A percentile compares a stretch with the other conserved stretches of the same genome.
phyloP scores from a whole-genome alignment of 768 basidiomycete species.

The Boletus coccyginus region DNA sequence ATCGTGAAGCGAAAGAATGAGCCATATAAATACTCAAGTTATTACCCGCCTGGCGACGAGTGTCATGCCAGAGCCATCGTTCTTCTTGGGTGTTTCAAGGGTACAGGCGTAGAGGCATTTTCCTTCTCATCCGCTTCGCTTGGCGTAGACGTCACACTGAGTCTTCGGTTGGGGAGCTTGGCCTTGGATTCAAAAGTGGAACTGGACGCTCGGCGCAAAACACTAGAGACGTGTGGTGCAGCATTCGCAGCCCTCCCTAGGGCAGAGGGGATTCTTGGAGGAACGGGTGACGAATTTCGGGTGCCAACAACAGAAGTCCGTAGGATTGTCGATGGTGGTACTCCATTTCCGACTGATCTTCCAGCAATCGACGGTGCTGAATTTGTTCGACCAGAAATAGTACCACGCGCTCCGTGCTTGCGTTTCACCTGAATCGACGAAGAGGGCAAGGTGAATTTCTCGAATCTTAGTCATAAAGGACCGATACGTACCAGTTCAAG shows the following conservation, averaged over 20 bases:
- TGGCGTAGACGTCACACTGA: slow-evolving; percentile 36
- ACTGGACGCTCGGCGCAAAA: slow-evolving; percentile 30
- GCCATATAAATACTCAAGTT: slow-evolving; percentile 3
- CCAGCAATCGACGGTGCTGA: slow-evolving; percentile 19
- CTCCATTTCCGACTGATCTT: slow-evolving; percentile 46
- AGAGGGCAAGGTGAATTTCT: slow-evolving; percentile 2
- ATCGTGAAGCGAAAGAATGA: slow-evolving; percentile 2
- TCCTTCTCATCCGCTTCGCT: slow-evolving; percentile 60
- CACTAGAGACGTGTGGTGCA: slow-evolving; percentile 9
- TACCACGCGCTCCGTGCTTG: slow-evolving; percentile 52
- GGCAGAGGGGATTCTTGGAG: slow-evolving; percentile 31
- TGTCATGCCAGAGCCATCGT: slow-evolving; percentile 14
- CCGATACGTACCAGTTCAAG: slow-evolving; percentile 69
- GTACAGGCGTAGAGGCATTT: slow-evolving; percentile 39
- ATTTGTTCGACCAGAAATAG: slow-evolving; percentile 57
- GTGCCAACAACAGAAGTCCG: slow-evolving; percentile 32
- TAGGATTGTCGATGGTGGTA: slow-evolving; percentile 39
- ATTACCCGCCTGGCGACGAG: neutral
- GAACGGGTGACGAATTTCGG: slow-evolving; percentile 39
- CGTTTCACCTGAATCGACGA: slow-evolving; percentile 54
- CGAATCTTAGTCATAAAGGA: neutral
- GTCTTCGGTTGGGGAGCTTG: slow-evolving; percentile 33
- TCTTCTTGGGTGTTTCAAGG: slow-evolving; percentile 19
- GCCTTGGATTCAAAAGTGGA: slow-evolving; percentile 33
- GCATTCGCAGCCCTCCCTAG: slow-evolving; percentile 25